These are phyloP conservation scores for Botrytis sinoallii DNA, from an alignment of 2,329 filamentous ascomycete species.

Conservation along the genomic window DNA sequence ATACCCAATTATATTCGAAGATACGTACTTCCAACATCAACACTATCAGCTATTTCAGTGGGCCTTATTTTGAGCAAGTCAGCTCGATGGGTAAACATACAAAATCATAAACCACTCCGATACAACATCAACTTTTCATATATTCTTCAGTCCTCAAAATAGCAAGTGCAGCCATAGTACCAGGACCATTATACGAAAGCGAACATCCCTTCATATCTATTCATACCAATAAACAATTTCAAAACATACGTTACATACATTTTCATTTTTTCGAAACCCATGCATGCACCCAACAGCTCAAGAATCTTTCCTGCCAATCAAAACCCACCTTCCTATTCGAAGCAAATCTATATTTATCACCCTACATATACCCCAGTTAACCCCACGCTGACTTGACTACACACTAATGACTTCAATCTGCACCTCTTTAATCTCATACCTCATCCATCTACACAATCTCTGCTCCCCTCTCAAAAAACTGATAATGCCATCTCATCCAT, in stretches of 20 bases:
- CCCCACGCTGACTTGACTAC: background rate
- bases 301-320: background rate
- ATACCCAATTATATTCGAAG: background rate
- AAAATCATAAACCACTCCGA: background rate
- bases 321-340: background rate
- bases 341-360: slow-evolving; percentile 3
- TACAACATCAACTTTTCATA: background rate
- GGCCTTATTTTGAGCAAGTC: background rate
- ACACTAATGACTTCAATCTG: background rate
- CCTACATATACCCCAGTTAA: background rate
- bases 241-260: background rate
- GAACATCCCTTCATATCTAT: background rate
- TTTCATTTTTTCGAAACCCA: background rate
- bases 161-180: background rate
- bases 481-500: background rate
- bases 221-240: background rate
- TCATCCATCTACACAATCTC: background rate
- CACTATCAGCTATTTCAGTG: background rate
- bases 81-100: background rate
- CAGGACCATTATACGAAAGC: background rate
- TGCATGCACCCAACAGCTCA: background rate
- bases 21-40: background rate
- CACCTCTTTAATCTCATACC: background rate
- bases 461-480: background rate
- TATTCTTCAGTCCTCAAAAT: background rate